Percentiles rank a stretch among this genome's conserved stretches.
These are phyloP conservation scores for Phytophthora pseudosyringae DNA, from an alignment of 352 stramenopile genomes.

Conservation along the genomic window DNA sequence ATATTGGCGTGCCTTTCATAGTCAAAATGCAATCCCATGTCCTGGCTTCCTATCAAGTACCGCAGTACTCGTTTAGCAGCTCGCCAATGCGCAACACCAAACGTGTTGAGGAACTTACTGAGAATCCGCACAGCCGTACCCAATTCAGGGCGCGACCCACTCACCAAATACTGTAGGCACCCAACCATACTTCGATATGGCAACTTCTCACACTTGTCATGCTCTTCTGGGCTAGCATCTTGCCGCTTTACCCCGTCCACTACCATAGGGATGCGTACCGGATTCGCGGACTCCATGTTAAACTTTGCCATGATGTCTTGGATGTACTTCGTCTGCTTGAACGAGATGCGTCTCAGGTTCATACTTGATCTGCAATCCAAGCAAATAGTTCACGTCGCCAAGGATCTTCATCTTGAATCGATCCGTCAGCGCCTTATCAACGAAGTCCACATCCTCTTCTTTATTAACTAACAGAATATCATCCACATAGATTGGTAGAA, in stretches of 20 bases:
- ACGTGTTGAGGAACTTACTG: constrained; percentile 17
- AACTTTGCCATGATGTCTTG: constrained; percentile 20
- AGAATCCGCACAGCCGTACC: constrained; percentile 8
- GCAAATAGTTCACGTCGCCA: constrained; percentile 11
- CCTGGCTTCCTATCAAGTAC: constrained; percentile 9
- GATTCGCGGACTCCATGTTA: constrained; percentile 8
- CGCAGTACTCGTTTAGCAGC: constrained; percentile 16
- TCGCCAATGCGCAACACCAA: constrained; percentile 6
- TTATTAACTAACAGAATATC: constrained; percentile 9
- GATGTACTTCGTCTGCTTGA: constrained; percentile 25
- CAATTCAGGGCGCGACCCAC: constrained; percentile 8
- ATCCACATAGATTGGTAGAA: constrained; percentile 10
- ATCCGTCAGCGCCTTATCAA: constrained; percentile 1
- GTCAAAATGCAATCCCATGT: constrained; percentile 12
- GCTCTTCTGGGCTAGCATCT: constrained; percentile 6
- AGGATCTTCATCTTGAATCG: constrained; percentile 15
- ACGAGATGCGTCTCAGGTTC: constrained; percentile 5
- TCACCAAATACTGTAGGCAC: constrained; percentile 19
- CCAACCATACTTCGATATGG: constrained; percentile 16
- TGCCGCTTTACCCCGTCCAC: constrained; percentile 5
- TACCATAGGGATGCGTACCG: constrained; percentile 17
- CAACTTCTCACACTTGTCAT: background rate
- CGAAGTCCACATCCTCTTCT: constrained; percentile 6
- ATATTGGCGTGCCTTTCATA: constrained; percentile 6
- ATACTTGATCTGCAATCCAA: constrained; percentile 18